phyloP scores from a whole-genome alignment of 2,329 filamentous ascomycete species.

The Albophoma yamanashiensis region DNA sequence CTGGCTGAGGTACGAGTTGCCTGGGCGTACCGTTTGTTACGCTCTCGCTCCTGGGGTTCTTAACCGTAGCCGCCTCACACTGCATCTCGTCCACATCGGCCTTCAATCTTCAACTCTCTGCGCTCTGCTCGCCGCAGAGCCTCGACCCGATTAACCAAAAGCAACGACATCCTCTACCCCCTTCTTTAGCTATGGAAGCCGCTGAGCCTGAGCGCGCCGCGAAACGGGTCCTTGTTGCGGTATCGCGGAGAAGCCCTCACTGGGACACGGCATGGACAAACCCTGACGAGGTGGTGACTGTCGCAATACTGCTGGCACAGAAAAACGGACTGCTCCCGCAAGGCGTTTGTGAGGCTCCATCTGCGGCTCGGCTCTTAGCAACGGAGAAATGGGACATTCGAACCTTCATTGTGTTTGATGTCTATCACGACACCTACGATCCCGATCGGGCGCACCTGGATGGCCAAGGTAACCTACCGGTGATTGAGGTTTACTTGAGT shows the following conservation, averaged over 20 bases:
- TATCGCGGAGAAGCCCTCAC: neutral
- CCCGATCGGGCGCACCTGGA: slow-evolving; percentile 4
- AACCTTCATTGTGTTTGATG: slow-evolving; percentile 6
- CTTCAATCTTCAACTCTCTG: too few relatives aligned
- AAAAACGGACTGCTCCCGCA: neutral
- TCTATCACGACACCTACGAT: slow-evolving; percentile 8
- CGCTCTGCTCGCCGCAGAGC: too few relatives aligned
- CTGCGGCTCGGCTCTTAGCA: slow-evolving; percentile 1
- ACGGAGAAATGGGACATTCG: slow-evolving; percentile 6
- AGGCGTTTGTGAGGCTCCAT: neutral
- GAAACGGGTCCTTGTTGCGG: neutral
- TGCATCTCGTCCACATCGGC: too few relatives aligned
- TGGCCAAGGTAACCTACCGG: slow-evolving; percentile 3
- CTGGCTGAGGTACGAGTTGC: too few relatives aligned
- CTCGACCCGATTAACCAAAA: too few relatives aligned
- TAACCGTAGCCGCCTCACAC: too few relatives aligned
- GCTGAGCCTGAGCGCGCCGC: neutral
- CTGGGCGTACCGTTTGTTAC: too few relatives aligned
- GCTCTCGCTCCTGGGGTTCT: too few relatives aligned
- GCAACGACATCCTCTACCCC: too few relatives aligned
- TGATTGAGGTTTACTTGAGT: slow-evolving; percentile 3
- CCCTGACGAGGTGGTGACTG: neutral
- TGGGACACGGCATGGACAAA: neutral
- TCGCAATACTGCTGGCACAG: neutral
- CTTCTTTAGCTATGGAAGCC: neutral